Conservation (phyloP, 495 filamentous ascomycete genomes). For the Tuber brumale region DNA sequence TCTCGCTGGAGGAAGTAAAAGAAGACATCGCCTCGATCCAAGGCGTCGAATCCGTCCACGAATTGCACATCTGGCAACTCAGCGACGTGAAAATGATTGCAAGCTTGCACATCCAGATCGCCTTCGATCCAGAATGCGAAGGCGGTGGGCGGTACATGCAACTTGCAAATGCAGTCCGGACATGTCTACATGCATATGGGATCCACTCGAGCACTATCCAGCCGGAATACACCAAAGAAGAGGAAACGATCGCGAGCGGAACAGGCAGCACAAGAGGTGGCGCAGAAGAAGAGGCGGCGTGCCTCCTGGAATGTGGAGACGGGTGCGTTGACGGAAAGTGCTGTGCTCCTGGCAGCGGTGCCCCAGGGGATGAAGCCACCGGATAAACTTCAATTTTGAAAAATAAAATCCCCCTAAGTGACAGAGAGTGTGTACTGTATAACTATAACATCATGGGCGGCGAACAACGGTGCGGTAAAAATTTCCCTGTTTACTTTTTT, state of each 20-base stretch:
- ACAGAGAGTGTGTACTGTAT: background rate
- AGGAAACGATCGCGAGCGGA: slow-evolving; percentile 39
- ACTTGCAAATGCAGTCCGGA: slow-evolving; percentile 67
- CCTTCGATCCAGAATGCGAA: slow-evolving; percentile 59
- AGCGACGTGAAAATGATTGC: slow-evolving; percentile 89
- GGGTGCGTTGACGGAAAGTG: slow-evolving; percentile 70
- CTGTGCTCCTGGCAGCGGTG: slow-evolving; percentile 47
- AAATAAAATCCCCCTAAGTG: background rate
- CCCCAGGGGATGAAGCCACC: background rate
- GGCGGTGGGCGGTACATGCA: slow-evolving; percentile 78
- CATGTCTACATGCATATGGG: slow-evolving; percentile 87
- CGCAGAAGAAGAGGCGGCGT: slow-evolving; percentile 54
- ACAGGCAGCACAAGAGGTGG: slow-evolving; percentile 42
- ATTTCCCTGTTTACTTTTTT: background rate
- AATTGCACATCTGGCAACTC: slow-evolving; percentile 96
- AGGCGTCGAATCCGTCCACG: slow-evolving; percentile 82
- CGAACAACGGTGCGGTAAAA: background rate
- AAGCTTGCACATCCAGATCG: slow-evolving; percentile 83
- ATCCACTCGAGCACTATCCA: slow-evolving; percentile 98
- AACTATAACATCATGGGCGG: background rate
- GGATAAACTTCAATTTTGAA: background rate
- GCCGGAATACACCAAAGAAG: slow-evolving; percentile 71
- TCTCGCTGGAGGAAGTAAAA: slow-evolving; percentile 83
- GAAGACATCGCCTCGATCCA: slow-evolving; percentile 78
- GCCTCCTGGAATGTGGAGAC: slow-evolving; percentile 80